Evolutionary conservation across 2,329 filamentous ascomycete genomes (phyloP).

Genomic region (Dactylellina sp.): DNA sequence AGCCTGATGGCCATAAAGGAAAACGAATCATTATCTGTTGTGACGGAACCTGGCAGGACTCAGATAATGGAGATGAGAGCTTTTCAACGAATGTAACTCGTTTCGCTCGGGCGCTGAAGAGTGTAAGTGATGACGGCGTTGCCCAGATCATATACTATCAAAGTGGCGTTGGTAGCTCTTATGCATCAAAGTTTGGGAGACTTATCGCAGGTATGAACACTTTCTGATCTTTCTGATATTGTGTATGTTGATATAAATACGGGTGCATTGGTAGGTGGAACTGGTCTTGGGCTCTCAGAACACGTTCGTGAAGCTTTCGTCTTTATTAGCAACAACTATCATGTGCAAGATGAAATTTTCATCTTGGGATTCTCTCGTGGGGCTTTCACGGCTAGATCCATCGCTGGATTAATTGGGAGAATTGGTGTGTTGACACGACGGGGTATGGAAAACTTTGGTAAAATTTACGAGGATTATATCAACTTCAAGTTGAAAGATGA

Average conservation of each 20-base stretch:
- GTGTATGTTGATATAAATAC: no score
- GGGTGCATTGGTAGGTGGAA: slow-evolving; percentile 56
- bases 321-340: slow-evolving; percentile 73
- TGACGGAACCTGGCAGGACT: slow-evolving; percentile 60
- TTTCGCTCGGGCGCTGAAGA: slow-evolving; percentile 70
- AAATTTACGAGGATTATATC: slow-evolving; percentile 68
- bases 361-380: slow-evolving; percentile 71
- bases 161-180: slow-evolving; percentile 69
- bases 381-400: slow-evolving; percentile 71
- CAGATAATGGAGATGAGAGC: slow-evolving; percentile 57
- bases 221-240: neutral
- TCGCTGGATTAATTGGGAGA: slow-evolving; percentile 69
- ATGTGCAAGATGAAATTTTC: slow-evolving; percentile 70
- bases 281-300: slow-evolving; percentile 59
- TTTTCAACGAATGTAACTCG: slow-evolving; percentile 69
- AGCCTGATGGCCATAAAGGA: slow-evolving; percentile 48
- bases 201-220: slow-evolving; percentile 44
- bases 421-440: slow-evolving; percentile 69
- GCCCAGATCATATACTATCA: slow-evolving; percentile 73
- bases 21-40: slow-evolving; percentile 60
- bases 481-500: slow-evolving; percentile 55
- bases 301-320: slow-evolving; percentile 73
- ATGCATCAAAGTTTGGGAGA: slow-evolving; percentile 49
- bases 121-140: slow-evolving; percentile 67
- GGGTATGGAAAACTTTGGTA: slow-evolving; percentile 70